Conservation (phyloP, 208 protist genomes). For the Acanthamoeba lenticulata region DNA sequence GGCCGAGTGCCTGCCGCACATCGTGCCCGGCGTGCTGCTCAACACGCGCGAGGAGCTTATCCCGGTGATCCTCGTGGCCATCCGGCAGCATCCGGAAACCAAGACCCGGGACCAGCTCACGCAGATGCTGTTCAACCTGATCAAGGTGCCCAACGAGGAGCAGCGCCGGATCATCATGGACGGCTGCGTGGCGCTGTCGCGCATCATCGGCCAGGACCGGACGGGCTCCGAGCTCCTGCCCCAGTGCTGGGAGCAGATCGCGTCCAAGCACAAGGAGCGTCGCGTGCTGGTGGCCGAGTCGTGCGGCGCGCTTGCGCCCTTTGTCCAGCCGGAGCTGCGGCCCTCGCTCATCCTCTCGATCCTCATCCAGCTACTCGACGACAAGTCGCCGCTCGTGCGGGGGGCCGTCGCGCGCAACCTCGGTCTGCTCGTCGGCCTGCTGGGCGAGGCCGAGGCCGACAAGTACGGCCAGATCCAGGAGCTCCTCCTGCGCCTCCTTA, state of each 20-base stretch:
- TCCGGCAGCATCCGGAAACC: slow-evolving; percentile 79
- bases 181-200: slow-evolving; percentile 75
- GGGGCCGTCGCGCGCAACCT: slow-evolving; percentile 71
- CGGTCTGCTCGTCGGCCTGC: slow-evolving; percentile 59
- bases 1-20: slow-evolving; percentile 79
- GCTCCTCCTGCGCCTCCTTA: slow-evolving; percentile 21
- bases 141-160: slow-evolving; percentile 83
- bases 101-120: slow-evolving; percentile 73
- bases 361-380: slow-evolving; percentile 81
- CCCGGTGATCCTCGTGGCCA: slow-evolving; percentile 78
- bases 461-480: slow-evolving; percentile 64
- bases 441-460: slow-evolving; percentile 28
- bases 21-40: slow-evolving; percentile 82
- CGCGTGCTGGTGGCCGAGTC: slow-evolving; percentile 82
- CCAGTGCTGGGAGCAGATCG: slow-evolving; percentile 83
- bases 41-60: slow-evolving; percentile 86
- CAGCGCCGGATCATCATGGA: slow-evolving; percentile 81
- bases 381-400: slow-evolving; percentile 77
- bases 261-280: slow-evolving; percentile 80
- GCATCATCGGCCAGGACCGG: slow-evolving; percentile 73
- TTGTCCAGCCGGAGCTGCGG: slow-evolving; percentile 71
- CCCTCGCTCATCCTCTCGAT: slow-evolving; percentile 79
- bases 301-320: slow-evolving; percentile 82
- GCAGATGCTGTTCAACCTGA: slow-evolving; percentile 83
- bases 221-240: slow-evolving; percentile 80